Conservation (phyloP, 495 filamentous ascomycete species). For the Astrocystis sublimbata region DNA sequence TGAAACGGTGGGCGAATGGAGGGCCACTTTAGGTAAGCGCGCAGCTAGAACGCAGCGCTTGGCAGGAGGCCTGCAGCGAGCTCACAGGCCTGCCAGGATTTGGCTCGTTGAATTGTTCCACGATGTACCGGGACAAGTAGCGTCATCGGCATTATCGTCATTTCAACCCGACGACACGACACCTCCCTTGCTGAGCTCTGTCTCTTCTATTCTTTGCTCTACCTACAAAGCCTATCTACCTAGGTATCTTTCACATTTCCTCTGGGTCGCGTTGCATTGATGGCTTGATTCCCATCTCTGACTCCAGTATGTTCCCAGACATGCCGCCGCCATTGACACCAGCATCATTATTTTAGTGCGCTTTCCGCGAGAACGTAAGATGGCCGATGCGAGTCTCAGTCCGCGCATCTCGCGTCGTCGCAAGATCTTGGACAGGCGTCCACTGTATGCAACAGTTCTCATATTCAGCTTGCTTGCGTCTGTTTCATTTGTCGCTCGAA, state of each 20-base stretch:
- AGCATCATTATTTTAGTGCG: too few relatives aligned
- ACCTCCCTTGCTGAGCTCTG: background rate
- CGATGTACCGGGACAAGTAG: too few relatives aligned
- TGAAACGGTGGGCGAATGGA: too few relatives aligned
- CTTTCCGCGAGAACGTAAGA: background rate
- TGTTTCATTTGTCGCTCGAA: constrained; percentile 32
- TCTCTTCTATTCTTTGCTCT: too few relatives aligned
- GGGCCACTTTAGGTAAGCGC: too few relatives aligned
- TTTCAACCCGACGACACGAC: background rate
- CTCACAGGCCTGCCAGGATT: too few relatives aligned
- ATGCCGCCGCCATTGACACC: background rate
- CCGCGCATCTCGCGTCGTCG: constrained; percentile 7
- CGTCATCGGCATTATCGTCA: too few relatives aligned
- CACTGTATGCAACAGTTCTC: constrained; percentile 38
- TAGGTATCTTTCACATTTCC: background rate
- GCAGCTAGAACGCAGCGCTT: too few relatives aligned
- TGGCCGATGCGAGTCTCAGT: background rate
- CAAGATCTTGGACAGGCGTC: constrained; percentile 34
- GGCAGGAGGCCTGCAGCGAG: too few relatives aligned
- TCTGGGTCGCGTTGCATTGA: background rate
- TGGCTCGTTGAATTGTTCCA: too few relatives aligned
- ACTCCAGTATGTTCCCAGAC: background rate
- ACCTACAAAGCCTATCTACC: background rate
- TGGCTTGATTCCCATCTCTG: background rate
- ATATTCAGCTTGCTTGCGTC: constrained; percentile 40